Evolutionary conservation across 148 eudicot genomes (phyloP), one percentile per base, ranked within the genome.

Genomic region (Rhododendron ovatum): DNA sequence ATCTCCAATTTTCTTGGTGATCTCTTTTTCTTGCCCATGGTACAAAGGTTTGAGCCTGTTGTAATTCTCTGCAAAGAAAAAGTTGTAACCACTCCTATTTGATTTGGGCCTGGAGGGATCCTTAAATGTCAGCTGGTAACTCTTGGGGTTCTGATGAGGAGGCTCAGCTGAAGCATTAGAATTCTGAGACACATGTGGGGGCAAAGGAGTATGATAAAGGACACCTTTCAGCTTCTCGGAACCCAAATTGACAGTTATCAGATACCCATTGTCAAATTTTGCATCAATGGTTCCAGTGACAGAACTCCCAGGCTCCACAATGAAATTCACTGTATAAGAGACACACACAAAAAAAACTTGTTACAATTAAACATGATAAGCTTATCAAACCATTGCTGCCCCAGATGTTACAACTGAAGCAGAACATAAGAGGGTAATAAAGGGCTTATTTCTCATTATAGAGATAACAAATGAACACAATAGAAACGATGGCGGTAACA

Each of bases 221-320:
- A 96, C 89, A 48, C 98, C 98, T 84, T 90, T 93, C 82, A 95
- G 89, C 85, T 88, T 86, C 90, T 93, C 96, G 77, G 92, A 89
- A 75, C 98, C 98, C 88, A 90, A 0, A 30, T 91, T 90, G 53
- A 96, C 95, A 24, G 95, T 86, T 80, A 96, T 88, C 26, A 94
- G 28, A 90, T 94, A 94, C 7, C 98, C 98, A 84, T 59, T 81
- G 71, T 96, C 96, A 63, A 92, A 92, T 91, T 95, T 95, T 86
- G 90, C 92, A 86, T 95, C 96, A 71, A 96, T 93, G 47, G 89
- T 89, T 88, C 98, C 98, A 82, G 88, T 82, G 57, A 96, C 85
- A 45, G 91, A 69, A 89, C 89, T 87, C 67, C 95, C 98, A 61
- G 93, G 89, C 85, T 88, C 93, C 85, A 93, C 55, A 33, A 82